Conservation (phyloP, 768 basidiomycete species). For the Boletus vinaceobasis region DNA sequence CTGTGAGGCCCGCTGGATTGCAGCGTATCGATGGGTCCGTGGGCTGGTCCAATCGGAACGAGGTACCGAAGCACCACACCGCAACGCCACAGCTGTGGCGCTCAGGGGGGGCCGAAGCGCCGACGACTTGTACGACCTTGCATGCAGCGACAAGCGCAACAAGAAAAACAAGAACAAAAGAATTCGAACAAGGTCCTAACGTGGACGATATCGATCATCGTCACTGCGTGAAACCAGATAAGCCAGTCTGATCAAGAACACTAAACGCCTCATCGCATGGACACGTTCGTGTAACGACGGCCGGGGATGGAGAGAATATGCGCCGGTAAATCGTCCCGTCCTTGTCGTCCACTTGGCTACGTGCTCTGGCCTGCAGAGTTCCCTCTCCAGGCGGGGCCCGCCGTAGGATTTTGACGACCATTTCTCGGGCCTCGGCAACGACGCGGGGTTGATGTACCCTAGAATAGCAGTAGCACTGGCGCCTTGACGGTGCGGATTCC, state of each 20-base stretch:
- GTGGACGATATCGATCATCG: not conserved
- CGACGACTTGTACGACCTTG: not conserved
- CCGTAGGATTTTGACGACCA: not conserved
- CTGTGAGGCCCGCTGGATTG: not conserved
- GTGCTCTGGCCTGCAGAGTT: not conserved
- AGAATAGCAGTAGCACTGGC: not conserved
- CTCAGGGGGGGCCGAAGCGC: not conserved
- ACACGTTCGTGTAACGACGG: not conserved
- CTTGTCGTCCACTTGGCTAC: not conserved
- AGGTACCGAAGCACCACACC: not conserved
- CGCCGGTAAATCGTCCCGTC: not conserved
- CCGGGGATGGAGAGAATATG: constrained; percentile 1
- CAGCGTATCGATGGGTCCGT: not conserved
- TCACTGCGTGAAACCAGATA: not conserved
- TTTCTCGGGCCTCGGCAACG: not conserved
- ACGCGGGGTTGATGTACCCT: not conserved
- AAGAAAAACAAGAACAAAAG: too few relatives aligned
- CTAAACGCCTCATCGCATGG: not conserved
- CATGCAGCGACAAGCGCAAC: not conserved
- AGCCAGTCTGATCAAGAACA: not conserved
- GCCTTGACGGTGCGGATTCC: not conserved
- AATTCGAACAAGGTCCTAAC: too few relatives aligned
- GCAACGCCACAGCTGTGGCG: not conserved
- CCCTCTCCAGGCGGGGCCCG: not conserved
- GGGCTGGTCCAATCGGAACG: not conserved